These are phyloP conservation scores for Coemansia sp. DNA, from an alignment of 192 early-diverging fungal genomes.

Conservation along the genomic window DNA sequence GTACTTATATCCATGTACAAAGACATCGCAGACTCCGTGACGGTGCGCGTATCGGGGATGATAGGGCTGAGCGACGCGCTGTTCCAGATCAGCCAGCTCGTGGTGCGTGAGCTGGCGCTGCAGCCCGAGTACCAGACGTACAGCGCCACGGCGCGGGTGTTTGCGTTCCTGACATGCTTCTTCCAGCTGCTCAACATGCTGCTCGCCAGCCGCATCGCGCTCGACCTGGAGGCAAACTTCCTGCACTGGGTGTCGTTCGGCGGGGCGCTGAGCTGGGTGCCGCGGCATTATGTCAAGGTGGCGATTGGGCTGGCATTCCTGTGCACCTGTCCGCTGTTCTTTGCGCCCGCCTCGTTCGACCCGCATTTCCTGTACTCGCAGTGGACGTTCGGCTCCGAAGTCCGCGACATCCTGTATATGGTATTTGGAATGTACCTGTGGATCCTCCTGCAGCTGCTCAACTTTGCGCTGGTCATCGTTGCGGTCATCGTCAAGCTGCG, in stretches of 20 bases:
- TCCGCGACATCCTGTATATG: conserved; percentile 30
- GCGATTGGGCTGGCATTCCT: conserved; percentile 23
- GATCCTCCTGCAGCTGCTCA: conserved; percentile 31
- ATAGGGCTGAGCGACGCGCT: conserved; percentile 43
- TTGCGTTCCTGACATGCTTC: conserved; percentile 40
- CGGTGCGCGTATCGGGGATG: conserved; percentile 48
- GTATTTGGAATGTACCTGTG: conserved; percentile 43
- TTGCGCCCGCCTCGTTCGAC: conserved; percentile 34
- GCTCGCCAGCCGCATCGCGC: conserved; percentile 41
- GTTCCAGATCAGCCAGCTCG: conserved; percentile 40
- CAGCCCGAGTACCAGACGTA: conserved; percentile 11
- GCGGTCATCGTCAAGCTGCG: conserved; percentile 32
- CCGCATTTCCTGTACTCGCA: conserved; percentile 28
- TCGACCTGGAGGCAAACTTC: conserved; percentile 50
- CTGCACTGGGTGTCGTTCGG: conserved; percentile 42
- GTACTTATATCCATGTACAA: conserved; percentile 48
- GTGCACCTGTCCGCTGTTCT: conserved; percentile 37
- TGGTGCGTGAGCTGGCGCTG: conserved; percentile 36
- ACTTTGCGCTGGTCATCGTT: conserved; percentile 42
- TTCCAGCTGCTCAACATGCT: conserved; percentile 42
- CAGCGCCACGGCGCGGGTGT: conserved; percentile 32
- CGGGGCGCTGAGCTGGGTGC: conserved; percentile 36
- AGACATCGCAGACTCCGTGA: conserved; percentile 36
- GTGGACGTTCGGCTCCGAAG: conserved; percentile 46
- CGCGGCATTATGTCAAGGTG: conserved; percentile 26